Conservation (phyloP, 2,329 filamentous ascomycete species). For the Whalleya microplaca region DNA sequence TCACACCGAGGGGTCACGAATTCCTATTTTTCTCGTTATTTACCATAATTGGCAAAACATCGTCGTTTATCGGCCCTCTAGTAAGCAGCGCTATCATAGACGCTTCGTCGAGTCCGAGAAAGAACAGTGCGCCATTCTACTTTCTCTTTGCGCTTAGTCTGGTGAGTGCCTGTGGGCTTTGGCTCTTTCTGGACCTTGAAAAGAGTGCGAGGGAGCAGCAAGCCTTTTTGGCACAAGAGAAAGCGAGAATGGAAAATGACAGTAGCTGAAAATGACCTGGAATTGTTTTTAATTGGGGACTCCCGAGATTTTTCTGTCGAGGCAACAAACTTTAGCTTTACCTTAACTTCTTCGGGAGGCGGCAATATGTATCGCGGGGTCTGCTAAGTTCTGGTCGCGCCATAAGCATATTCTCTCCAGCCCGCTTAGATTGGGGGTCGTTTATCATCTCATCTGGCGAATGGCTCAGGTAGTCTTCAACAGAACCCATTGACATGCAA, state of each 20-base stretch:
- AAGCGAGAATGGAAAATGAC: slow-evolving; percentile 18
- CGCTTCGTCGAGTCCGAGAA: slow-evolving; percentile 54
- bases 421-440: no score
- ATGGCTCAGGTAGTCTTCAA: no score
- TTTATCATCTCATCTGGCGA: no score
- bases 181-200: slow-evolving; percentile 61
- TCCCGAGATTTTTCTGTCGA: no score
- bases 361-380: no score
- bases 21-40: slow-evolving; percentile 73
- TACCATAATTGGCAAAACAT: slow-evolving; percentile 70
- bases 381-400: no score
- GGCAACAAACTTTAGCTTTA: no score
- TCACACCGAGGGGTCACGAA: slow-evolving; percentile 69
- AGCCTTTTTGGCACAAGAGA: slow-evolving; percentile 50
- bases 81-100: slow-evolving; percentile 73
- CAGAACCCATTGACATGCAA: no score
- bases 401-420: no score
- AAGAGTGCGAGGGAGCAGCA: slow-evolving; percentile 64
- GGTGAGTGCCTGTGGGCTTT: slow-evolving; percentile 56
- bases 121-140: slow-evolving; percentile 67
- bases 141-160: slow-evolving; percentile 64
- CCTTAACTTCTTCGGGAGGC: no score
- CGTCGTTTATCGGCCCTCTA: slow-evolving; percentile 68
- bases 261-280: neutral
- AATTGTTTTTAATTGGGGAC: neutral